Evolutionary conservation across 768 basidiomycete species (phyloP).

Genomic region (Panaeolus cyanescens): DNA sequence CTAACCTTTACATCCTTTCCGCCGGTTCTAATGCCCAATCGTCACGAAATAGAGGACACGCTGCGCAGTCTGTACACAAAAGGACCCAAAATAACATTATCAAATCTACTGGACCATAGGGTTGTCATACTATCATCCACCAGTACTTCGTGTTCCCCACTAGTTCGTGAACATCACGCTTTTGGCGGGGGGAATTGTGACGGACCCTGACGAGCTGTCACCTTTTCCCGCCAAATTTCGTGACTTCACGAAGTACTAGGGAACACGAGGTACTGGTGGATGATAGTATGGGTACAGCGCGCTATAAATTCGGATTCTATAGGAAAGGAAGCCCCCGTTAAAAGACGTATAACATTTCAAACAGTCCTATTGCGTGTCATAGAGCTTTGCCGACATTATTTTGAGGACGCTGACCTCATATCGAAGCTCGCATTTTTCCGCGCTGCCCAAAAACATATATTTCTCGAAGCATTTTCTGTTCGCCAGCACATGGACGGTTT

Average conservation of each 20-base stretch:
- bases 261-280: too few relatives aligned
- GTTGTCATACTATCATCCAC: neutral
- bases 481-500: neutral
- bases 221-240: too few relatives aligned
- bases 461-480: neutral
- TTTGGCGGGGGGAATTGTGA: too few relatives aligned
- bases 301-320: constrained; percentile 1
- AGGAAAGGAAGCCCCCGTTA: neutral
- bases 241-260: too few relatives aligned
- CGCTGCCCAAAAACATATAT: neutral
- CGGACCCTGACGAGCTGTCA: too few relatives aligned
- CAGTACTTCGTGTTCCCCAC: too few relatives aligned
- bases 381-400: neutral
- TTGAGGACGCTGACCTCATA: neutral
- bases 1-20: neutral
- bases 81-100: too few relatives aligned
- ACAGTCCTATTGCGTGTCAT: neutral
- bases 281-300: neutral
- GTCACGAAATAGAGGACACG: neutral
- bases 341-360: neutral
- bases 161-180: too few relatives aligned
- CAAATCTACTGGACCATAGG: too few relatives aligned
- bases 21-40: neutral
- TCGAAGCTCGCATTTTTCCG: constrained; percentile 1
- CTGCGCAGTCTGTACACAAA: neutral